phyloP scores from a whole-genome alignment of 2,329 filamentous ascomycete species.

The Pyrenochaeta sp. region DNA sequence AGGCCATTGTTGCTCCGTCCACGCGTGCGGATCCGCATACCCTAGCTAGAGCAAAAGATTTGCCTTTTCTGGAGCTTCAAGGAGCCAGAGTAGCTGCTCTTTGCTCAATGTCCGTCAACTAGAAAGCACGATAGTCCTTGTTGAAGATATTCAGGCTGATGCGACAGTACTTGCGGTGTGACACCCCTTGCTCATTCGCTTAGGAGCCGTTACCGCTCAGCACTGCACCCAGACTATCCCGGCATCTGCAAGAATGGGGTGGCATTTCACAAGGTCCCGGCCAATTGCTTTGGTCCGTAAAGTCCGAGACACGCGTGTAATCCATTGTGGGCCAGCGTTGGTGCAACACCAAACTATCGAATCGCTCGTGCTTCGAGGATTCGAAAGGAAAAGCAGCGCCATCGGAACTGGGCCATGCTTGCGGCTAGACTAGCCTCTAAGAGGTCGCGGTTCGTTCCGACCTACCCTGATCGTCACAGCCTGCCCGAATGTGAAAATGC shows the following conservation, averaged over 20 bases:
- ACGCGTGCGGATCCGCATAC: background rate
- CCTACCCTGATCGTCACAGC: background rate
- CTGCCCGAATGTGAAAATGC: slow-evolving; percentile 21
- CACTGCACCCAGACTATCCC: background rate
- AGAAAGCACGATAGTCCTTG: background rate
- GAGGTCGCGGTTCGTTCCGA: slow-evolving; percentile 19
- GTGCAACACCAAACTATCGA: background rate
- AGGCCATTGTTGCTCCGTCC: background rate
- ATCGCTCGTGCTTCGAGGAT: background rate
- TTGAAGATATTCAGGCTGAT: background rate
- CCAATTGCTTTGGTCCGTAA: background rate
- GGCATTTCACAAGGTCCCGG: background rate
- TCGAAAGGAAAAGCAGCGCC: background rate
- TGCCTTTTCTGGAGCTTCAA: background rate
- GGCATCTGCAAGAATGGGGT: background rate
- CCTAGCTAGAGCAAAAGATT: background rate
- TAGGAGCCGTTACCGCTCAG: background rate
- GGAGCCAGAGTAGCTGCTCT: background rate
- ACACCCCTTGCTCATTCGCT: background rate
- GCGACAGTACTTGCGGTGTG: background rate
- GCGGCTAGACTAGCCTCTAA: background rate
- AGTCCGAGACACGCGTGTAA: background rate
- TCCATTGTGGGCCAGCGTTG: background rate
- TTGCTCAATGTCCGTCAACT: background rate
- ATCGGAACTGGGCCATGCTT: background rate